These are phyloP conservation scores for Helichrysum umbraculigerum DNA, from an alignment of 129 eudicot species.

Conservation along the genomic window DNA sequence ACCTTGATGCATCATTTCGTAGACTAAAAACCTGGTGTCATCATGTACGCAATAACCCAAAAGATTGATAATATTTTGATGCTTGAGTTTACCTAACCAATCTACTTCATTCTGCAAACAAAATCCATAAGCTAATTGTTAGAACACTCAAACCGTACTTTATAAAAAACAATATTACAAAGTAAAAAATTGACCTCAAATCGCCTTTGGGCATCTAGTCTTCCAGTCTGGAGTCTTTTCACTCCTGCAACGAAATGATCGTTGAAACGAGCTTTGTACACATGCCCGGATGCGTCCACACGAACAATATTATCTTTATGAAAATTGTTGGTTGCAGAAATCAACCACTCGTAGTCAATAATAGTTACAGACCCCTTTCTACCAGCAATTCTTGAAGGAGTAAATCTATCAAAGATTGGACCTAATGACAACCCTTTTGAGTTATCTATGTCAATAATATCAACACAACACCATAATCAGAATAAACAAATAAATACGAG, in stretches of 20 bases:
- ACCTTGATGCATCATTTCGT: slow-evolving; percentile 90
- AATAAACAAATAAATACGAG: not conserved
- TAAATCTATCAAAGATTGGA: slow-evolving; percentile 63
- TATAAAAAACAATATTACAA: not conserved
- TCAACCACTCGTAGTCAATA: slow-evolving; percentile 68
- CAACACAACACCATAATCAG: not conserved
- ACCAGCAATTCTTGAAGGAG: slow-evolving; percentile 55
- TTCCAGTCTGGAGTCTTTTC: slow-evolving; percentile 55
- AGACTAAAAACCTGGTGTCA: slow-evolving; percentile 64
- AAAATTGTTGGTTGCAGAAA: slow-evolving; percentile 79
- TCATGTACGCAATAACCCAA: slow-evolving; percentile 76
- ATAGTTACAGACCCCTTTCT: slow-evolving; percentile 67
- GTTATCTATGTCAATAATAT: slow-evolving; percentile 46
- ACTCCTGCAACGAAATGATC: slow-evolving; percentile 67
- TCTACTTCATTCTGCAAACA: slow-evolving; percentile 84
- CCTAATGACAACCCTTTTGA: slow-evolving; percentile 64
- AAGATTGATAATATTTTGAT: slow-evolving; percentile 79
- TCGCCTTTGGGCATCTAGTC: slow-evolving; percentile 57
- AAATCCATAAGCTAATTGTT: slow-evolving; percentile 13
- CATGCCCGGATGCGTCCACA: slow-evolving; percentile 60
- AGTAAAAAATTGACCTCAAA: slow-evolving; percentile 56
- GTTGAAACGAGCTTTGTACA: slow-evolving; percentile 74
- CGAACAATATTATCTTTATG: slow-evolving; percentile 61
- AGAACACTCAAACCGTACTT: not conserved
- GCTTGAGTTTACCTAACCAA: slow-evolving; percentile 76